These are phyloP conservation scores for Diversispora epigaea DNA, from an alignment of 192 early-diverging fungal genomes.

Conservation along the genomic window DNA sequence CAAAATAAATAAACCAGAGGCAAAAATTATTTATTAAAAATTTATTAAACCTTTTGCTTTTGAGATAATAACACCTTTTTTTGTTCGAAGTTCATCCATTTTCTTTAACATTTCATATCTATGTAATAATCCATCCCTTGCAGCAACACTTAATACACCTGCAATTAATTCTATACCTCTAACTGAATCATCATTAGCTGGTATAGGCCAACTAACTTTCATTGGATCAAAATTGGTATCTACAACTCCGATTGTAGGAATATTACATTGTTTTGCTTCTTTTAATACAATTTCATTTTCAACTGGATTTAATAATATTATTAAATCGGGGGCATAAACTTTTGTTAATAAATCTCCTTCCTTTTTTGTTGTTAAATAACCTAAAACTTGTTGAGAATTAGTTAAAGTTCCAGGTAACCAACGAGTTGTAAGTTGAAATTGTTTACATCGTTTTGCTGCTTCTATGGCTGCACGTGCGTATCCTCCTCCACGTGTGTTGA, in stretches of 20 bases:
- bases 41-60: too few relatives aligned
- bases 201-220: constrained; percentile 85
- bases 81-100: neutral
- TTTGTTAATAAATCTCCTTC: constrained; percentile 42
- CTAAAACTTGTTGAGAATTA: constrained; percentile 73
- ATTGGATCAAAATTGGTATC: constrained; percentile 91
- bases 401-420: constrained; percentile 91
- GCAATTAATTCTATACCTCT: constrained; percentile 77
- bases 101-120: constrained; percentile 37
- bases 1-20: too few relatives aligned
- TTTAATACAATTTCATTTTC: constrained; percentile 80
- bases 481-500: constrained; percentile 73
- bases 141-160: constrained; percentile 72
- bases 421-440: constrained; percentile 74
- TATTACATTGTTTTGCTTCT: constrained; percentile 72
- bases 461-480: constrained; percentile 65
- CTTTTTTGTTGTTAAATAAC: constrained; percentile 52
- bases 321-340: constrained; percentile 74
- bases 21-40: too few relatives aligned
- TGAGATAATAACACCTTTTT: too few relatives aligned
- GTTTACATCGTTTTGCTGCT: constrained; percentile 72
- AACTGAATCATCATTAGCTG: constrained; percentile 91
- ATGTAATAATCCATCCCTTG: constrained; percentile 58
- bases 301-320: constrained; percentile 79
- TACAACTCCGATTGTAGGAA: constrained; percentile 87